Conservation (phyloP, 2,329 filamentous ascomycete genomes). For the Fusarium oxysporum region DNA sequence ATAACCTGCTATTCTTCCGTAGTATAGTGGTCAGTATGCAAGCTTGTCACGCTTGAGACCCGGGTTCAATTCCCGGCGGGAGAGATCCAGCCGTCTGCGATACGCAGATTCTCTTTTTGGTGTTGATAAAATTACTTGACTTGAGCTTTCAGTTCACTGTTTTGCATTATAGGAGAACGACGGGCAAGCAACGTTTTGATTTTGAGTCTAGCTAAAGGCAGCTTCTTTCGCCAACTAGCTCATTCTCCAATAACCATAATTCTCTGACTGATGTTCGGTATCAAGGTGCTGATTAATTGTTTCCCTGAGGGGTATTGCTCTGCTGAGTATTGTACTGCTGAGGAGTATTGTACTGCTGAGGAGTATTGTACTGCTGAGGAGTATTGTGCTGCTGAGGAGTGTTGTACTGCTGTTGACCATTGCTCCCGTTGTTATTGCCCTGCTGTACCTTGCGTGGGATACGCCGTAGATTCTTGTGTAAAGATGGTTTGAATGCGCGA, state of each 20-base stretch:
- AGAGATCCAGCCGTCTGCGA: background rate
- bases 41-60: too few relatives aligned
- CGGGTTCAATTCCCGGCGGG: background rate
- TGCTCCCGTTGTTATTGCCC: background rate
- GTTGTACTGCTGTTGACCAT: background rate
- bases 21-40: background rate
- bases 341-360: rapidly evolving
- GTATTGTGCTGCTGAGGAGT: rapidly evolving
- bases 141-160: background rate
- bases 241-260: background rate
- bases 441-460: background rate
- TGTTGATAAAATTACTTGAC: background rate
- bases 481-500: too few relatives aligned
- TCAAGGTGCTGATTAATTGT: background rate
- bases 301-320: background rate
- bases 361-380: background rate
- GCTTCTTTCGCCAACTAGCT: background rate
- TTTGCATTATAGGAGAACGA: background rate
- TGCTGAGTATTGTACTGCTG: background rate
- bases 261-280: background rate
- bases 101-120: background rate
- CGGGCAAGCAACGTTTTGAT: background rate
- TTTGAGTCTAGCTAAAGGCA: background rate
- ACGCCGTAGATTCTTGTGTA: too few relatives aligned
- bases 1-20: background rate